phyloP scores from a whole-genome alignment of 2,329 filamentous ascomycete genomes.

The Cladorrhinum sp. region DNA sequence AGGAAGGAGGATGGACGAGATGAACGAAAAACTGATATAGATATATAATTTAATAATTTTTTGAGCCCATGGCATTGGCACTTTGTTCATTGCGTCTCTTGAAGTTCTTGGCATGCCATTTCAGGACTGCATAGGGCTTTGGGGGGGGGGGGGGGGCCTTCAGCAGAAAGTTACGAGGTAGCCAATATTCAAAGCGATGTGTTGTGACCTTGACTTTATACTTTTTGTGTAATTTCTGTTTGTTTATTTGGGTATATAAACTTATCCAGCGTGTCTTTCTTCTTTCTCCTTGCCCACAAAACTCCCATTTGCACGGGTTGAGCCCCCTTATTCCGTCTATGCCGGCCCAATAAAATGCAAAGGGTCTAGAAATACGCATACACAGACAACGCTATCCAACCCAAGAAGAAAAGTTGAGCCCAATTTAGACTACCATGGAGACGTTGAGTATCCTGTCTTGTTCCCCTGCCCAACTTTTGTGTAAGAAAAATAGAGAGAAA shows the following conservation, averaged over 20 bases:
- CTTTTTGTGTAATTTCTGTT: constrained; percentile 1
- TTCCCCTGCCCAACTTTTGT: constrained; percentile 13
- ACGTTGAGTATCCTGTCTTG: constrained; percentile 35
- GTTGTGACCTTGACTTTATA: too few relatives aligned
- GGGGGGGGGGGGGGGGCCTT: too few relatives aligned
- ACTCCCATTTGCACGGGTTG: constrained; percentile 28
- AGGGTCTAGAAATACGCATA: constrained; percentile 9
- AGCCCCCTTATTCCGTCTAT: constrained; percentile 18
- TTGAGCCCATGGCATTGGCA: too few relatives aligned
- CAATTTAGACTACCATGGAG: constrained; percentile 19
- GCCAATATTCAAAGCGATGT: too few relatives aligned
- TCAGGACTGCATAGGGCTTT: too few relatives aligned
- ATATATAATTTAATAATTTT: background rate
- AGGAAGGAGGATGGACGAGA: background rate
- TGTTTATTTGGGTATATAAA: constrained; percentile 17
- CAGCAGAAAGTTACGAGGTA: too few relatives aligned
- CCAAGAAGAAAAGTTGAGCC: background rate
- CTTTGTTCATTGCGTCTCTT: too few relatives aligned
- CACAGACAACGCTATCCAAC: constrained; percentile 1
- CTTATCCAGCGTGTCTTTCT: background rate
- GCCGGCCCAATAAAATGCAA: constrained; percentile 8
- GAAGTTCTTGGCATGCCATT: too few relatives aligned
- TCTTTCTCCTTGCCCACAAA: background rate
- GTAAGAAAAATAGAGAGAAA: background rate
- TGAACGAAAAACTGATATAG: background rate